phyloP scores from a whole-genome alignment of 495 filamentous ascomycete species.

The Annulohypoxylon stygium region DNA sequence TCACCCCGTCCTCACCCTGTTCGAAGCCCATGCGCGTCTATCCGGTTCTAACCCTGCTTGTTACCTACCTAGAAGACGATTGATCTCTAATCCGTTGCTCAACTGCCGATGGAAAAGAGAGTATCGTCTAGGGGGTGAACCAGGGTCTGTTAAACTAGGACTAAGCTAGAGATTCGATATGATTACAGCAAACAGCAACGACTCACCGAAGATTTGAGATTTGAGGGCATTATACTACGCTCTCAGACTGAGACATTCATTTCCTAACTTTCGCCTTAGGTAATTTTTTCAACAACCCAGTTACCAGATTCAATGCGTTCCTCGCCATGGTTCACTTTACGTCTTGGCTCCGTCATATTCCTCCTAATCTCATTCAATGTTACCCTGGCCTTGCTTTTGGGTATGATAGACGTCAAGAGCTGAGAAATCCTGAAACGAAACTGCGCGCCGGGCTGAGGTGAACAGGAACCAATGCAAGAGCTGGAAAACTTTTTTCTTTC shows the following conservation, averaged over 20 bases:
- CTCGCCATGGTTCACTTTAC: not conserved
- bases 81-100: conserved; percentile 40
- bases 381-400: conserved; percentile 13
- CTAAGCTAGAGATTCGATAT: not conserved
- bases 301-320: conserved; percentile 2
- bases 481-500: not conserved
- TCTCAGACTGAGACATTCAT: conserved; percentile 20
- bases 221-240: conserved; percentile 7
- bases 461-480: not conserved
- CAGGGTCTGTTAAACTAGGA: conserved; percentile 12
- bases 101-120: conserved; percentile 41
- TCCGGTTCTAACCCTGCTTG: conserved; percentile 29
- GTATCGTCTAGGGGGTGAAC: conserved; percentile 20
- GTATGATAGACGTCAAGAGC: not conserved
- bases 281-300: conserved; percentile 1
- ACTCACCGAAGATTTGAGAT: not conserved
- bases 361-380: not conserved
- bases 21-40: conserved; percentile 18
- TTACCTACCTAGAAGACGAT: conserved; percentile 4
- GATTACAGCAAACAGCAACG: not conserved
- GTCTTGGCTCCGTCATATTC: conserved; percentile 26
- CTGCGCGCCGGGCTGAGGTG: conserved; percentile 5
- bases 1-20: conserved; percentile 7
- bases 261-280: conserved; percentile 12
- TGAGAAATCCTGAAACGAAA: not conserved